Conservation (phyloP, 768 basidiomycete genomes). For the Terana coerulea region DNA sequence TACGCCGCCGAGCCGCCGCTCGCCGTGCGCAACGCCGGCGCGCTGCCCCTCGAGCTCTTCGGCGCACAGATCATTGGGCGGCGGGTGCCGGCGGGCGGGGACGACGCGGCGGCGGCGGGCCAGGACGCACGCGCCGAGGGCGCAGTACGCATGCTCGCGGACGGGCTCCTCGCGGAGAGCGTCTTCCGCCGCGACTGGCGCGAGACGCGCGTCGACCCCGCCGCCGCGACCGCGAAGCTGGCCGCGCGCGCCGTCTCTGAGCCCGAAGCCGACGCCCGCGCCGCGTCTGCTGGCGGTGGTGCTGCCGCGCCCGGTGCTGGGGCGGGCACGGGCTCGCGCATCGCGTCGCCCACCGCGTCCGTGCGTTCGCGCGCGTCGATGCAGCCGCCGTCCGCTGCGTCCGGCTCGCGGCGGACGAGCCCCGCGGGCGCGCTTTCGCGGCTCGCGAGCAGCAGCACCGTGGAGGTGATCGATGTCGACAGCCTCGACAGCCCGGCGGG, state of each 20-base stretch:
- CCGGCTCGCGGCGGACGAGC: constrained; percentile 14
- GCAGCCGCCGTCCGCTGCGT: constrained; percentile 6
- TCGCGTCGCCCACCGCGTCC: constrained; percentile 47
- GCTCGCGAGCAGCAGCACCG: constrained; percentile 34
- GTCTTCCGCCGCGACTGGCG: constrained; percentile 75
- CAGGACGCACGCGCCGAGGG: constrained; percentile 35
- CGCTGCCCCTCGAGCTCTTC: constrained; percentile 71
- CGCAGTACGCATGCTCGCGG: constrained; percentile 59
- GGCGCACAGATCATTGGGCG: constrained; percentile 31
- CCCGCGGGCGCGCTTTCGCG: constrained; percentile 24
- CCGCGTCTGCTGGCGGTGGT: constrained; percentile 19
- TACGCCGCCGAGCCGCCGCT: neutral
- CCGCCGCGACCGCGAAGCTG: constrained; percentile 16
- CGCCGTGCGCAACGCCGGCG: constrained; percentile 59
- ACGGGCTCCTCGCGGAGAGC: constrained; percentile 57
- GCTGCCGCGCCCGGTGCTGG: constrained; percentile 7
- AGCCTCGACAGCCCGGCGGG: no score
- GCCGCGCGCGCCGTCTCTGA: constrained; percentile 18
- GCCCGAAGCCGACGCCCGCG: constrained; percentile 29
- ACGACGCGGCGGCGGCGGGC: constrained; percentile 14
- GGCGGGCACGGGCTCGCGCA: constrained; percentile 34
- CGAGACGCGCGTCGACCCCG: constrained; percentile 53
- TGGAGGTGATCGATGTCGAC: constrained; percentile 41
- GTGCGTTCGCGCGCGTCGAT: constrained; percentile 36
- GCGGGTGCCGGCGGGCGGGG: constrained; percentile 55